Evolutionary conservation across 805 yeast species (phyloP).

Genomic region (Vanderwaltozyma tropicalis): DNA sequence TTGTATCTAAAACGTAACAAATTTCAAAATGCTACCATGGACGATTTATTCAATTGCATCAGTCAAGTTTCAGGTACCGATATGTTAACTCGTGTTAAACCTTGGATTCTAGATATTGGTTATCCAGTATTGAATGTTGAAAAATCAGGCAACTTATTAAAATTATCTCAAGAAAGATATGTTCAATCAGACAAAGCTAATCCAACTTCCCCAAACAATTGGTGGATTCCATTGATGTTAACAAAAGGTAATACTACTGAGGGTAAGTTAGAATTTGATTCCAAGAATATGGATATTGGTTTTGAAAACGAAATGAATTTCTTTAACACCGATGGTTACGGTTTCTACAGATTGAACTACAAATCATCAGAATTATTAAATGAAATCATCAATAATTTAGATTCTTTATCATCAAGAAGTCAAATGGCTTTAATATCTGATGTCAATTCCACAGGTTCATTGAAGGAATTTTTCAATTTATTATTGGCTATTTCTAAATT

Average conservation of each 20-base stretch:
- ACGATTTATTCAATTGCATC: slow-evolving; percentile 54
- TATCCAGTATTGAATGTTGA: slow-evolving; percentile 54
- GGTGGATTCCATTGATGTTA: slow-evolving; percentile 49
- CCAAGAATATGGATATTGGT: slow-evolving; percentile 1
- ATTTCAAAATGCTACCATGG: slow-evolving; percentile 63
- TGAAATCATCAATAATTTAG: slow-evolving; percentile 32
- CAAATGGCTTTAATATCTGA: slow-evolving; percentile 49
- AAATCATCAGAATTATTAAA: slow-evolving; percentile 33
- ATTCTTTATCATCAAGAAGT: slow-evolving; percentile 35
- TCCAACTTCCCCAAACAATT: slow-evolving; percentile 8
- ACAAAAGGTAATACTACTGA: slow-evolving; percentile 1
- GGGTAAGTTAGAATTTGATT: slow-evolving; percentile 2
- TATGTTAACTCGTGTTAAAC: slow-evolving; percentile 34
- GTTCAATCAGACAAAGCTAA: not conserved
- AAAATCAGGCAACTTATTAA: slow-evolving; percentile 14
- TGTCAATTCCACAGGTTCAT: slow-evolving; percentile 38
- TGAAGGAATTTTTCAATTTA: slow-evolving; percentile 26
- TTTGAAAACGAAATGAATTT: slow-evolving; percentile 24
- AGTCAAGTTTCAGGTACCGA: slow-evolving; percentile 48
- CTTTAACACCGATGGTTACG: slow-evolving; percentile 40
- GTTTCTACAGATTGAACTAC: slow-evolving; percentile 47
- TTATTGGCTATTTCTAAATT: slow-evolving; percentile 1
- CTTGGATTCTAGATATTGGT: slow-evolving; percentile 68
- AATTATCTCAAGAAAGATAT: slow-evolving; percentile 7
- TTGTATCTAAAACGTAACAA: slow-evolving; percentile 51